Evolutionary conservation across 768 basidiomycete species (phyloP).

Genomic region (Leucocoprinus birnbaumii): DNA sequence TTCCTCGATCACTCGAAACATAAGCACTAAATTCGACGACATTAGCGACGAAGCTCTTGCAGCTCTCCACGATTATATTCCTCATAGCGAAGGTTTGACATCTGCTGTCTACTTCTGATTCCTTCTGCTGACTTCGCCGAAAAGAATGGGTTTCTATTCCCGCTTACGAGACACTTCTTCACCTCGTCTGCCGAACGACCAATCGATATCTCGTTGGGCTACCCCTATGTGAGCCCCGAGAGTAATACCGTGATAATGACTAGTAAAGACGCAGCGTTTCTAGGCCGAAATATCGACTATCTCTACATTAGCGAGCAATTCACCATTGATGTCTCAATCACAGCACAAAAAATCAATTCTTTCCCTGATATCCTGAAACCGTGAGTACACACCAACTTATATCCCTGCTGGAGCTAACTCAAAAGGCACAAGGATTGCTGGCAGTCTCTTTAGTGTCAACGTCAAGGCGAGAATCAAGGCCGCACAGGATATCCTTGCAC

Average conservation of each 20-base stretch:
- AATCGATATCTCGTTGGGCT: slow-evolving; percentile 28
- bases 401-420: slow-evolving; percentile 5
- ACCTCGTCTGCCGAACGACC: slow-evolving; percentile 33
- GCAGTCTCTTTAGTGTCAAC: no score
- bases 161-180: slow-evolving; percentile 23
- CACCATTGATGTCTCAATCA: slow-evolving; percentile 26
- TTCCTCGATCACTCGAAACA: slow-evolving; percentile 26
- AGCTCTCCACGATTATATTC: slow-evolving; percentile 31
- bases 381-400: slow-evolving; percentile 22
- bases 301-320: slow-evolving; percentile 26
- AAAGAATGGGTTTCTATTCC: slow-evolving; percentile 32
- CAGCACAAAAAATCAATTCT: slow-evolving; percentile 23
- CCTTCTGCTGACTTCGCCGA: background rate
- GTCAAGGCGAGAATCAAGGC: no score
- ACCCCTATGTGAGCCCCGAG: slow-evolving; percentile 6
- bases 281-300: slow-evolving; percentile 34
- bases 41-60: slow-evolving; percentile 42
- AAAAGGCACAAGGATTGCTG: background rate
- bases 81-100: background rate
- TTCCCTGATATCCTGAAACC: slow-evolving; percentile 38
- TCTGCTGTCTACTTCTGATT: no score
- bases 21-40: slow-evolving; percentile 25
- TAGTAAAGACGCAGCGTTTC: background rate
- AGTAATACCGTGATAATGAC: background rate
- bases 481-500: no score